A percentile compares a stretch with the other conserved stretches of the same genome.
These are phyloP conservation scores for Setaria viridis DNA, from an alignment of 202 grass and related monocot species.

Conservation along the genomic window DNA sequence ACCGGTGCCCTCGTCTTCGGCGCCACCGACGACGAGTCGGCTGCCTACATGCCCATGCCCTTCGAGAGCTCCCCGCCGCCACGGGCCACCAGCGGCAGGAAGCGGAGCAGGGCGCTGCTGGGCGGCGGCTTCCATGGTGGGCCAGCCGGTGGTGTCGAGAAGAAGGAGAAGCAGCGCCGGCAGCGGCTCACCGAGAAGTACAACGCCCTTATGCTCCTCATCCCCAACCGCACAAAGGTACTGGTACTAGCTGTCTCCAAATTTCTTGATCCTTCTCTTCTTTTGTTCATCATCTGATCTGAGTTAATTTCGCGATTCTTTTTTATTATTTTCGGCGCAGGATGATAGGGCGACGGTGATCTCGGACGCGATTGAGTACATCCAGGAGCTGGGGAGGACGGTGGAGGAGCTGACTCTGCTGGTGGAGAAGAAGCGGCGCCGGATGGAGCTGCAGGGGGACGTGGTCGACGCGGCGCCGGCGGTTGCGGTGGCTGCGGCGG, in stretches of 20 bases:
- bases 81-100: conserved; percentile 36
- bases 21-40: conserved; percentile 38
- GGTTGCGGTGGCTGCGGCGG: not conserved
- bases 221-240: conserved; percentile 94
- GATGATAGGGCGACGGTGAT: conserved; percentile 88
- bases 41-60: conserved; percentile 44
- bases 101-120: conserved; percentile 31
- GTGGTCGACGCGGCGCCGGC: conserved; percentile 31
- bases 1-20: conserved; percentile 53
- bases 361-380: conserved; percentile 92
- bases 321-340: conserved; percentile 24
- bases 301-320: not conserved
- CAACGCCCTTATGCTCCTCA: conserved; percentile 75
- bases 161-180: conserved; percentile 98
- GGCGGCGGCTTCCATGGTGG: conserved; percentile 31
- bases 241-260: not conserved
- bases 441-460: conserved; percentile 53
- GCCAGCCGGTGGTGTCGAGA: conserved; percentile 56
- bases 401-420: conserved; percentile 85
- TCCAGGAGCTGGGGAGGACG: conserved; percentile 85
- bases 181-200: conserved; percentile 81
- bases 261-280: not conserved
- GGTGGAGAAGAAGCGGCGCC: conserved; percentile 73
- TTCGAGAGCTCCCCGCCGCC: conserved; percentile 49
- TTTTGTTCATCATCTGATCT: not conserved